A percentile compares a stretch with the other conserved stretches of the same genome.
phyloP scores from a whole-genome alignment of 345 rosid species.

The Rhizophora mangle region DNA sequence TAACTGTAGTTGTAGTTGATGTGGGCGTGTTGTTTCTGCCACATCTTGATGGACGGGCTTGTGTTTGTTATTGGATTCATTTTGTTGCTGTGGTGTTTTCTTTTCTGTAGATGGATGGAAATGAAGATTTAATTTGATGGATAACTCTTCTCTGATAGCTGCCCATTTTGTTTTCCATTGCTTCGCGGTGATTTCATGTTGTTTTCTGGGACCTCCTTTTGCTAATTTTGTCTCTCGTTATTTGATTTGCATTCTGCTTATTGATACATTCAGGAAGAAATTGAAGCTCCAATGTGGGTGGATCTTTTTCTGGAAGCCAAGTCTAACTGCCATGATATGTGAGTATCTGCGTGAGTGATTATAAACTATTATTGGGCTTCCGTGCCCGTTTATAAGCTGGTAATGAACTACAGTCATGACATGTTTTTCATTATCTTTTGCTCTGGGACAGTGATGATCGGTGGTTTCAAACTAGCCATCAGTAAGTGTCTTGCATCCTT shows the following conservation, averaged over 20 bases:
- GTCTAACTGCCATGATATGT: slow-evolving; percentile 22
- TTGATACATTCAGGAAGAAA: slow-evolving; percentile 26
- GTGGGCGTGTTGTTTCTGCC: too few relatives aligned
- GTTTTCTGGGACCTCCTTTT: slow-evolving; percentile 4
- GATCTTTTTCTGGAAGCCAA: slow-evolving; percentile 24
- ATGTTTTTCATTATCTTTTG: background rate
- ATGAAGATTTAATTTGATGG: too few relatives aligned
- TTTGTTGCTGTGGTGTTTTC: too few relatives aligned
- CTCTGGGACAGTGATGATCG: slow-evolving; percentile 43
- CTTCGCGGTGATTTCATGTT: too few relatives aligned
- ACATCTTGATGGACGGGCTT: too few relatives aligned
- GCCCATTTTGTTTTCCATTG: too few relatives aligned
- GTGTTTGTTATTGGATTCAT: too few relatives aligned
- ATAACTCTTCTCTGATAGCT: too few relatives aligned
- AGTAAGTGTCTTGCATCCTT: slow-evolving; percentile 35
- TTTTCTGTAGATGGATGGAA: too few relatives aligned
- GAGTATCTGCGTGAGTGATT: slow-evolving; percentile 16
- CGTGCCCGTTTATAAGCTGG: background rate
- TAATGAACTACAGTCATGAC: background rate
- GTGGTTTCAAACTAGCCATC: slow-evolving; percentile 50
- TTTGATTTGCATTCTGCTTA: background rate
- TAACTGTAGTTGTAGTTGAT: too few relatives aligned
- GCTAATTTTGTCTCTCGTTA: background rate
- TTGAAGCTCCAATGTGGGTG: slow-evolving; percentile 37
- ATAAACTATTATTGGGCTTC: background rate